Evolutionary conservation across 1,139 yeast genomes (phyloP).

Genomic region (Suhomyces wounanorum): DNA sequence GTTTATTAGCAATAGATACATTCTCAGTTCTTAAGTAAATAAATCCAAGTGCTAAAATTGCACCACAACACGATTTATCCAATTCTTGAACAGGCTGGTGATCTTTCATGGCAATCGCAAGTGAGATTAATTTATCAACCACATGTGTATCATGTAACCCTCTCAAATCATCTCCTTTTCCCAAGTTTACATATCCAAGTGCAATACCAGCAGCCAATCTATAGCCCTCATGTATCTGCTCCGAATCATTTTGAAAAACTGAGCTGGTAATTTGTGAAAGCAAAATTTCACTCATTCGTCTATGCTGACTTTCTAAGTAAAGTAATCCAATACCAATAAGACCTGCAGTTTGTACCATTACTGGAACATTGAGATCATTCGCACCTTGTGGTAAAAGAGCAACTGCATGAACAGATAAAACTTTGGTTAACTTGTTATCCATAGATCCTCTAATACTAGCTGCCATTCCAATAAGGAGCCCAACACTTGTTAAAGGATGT

Average conservation of each 20-base stretch:
- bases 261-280: slow-evolving; percentile 64
- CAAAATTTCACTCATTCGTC: slow-evolving; percentile 84
- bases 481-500: slow-evolving; percentile 82
- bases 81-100: slow-evolving; percentile 63
- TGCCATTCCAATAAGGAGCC: slow-evolving; percentile 87
- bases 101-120: slow-evolving; percentile 68
- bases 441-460: slow-evolving; percentile 83
- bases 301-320: slow-evolving; percentile 75
- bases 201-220: slow-evolving; percentile 88
- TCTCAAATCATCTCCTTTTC: slow-evolving; percentile 65
- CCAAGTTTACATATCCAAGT: slow-evolving; percentile 83
- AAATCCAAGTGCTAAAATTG: slow-evolving; percentile 73
- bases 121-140: slow-evolving; percentile 61
- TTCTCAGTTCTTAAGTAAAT: slow-evolving; percentile 73
- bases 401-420: slow-evolving; percentile 88
- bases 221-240: slow-evolving; percentile 75
- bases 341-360: slow-evolving; percentile 89
- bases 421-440: slow-evolving; percentile 87
- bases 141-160: slow-evolving; percentile 71
- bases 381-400: slow-evolving; percentile 92
- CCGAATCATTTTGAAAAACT: slow-evolving; percentile 57
- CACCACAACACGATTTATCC: slow-evolving; percentile 81
- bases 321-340: slow-evolving; percentile 85
- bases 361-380: slow-evolving; percentile 81
- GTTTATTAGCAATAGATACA: slow-evolving; percentile 57